phyloP scores from a whole-genome alignment of 2,329 filamentous ascomycete species.

The Cladosporium austrohemisphaericum region DNA sequence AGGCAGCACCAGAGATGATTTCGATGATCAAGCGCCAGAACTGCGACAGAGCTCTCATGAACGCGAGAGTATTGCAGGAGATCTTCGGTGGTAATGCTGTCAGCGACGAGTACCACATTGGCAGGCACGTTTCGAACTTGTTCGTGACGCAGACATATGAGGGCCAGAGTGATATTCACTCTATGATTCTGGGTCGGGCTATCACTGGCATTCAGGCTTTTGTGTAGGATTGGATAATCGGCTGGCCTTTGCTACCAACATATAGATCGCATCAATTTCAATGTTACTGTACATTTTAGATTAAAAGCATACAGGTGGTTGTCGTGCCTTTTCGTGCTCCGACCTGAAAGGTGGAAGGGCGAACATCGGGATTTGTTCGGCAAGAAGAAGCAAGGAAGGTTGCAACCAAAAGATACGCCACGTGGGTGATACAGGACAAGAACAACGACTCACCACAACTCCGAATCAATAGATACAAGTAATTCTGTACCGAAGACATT shows the following conservation, averaged over 20 bases:
- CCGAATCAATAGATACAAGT: no score
- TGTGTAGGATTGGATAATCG: conserved; percentile 29
- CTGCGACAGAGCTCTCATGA: conserved; percentile 81
- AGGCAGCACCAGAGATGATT: conserved; percentile 91
- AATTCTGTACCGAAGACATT: no score
- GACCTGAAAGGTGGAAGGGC: no score
- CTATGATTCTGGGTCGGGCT: conserved; percentile 49
- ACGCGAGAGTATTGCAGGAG: conserved; percentile 82
- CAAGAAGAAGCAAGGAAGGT: background rate
- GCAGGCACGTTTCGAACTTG: conserved; percentile 88
- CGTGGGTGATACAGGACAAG: background rate
- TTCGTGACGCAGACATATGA: conserved; percentile 99
- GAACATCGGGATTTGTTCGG: background rate
- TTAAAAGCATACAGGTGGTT: no score
- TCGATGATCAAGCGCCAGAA: conserved; percentile 96
- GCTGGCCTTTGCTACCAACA: background rate
- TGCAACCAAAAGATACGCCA: background rate
- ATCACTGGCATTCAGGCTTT: conserved; percentile 73
- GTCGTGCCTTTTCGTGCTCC: no score
- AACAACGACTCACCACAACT: no score
- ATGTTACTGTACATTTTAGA: no score
- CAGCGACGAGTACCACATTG: conserved; percentile 94
- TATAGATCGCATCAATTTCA: background rate
- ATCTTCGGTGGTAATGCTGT: conserved; percentile 98
- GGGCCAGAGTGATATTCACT: conserved; percentile 94